Conservation (phyloP, 177 flowering plant species). For the Telopea speciosissima region DNA sequence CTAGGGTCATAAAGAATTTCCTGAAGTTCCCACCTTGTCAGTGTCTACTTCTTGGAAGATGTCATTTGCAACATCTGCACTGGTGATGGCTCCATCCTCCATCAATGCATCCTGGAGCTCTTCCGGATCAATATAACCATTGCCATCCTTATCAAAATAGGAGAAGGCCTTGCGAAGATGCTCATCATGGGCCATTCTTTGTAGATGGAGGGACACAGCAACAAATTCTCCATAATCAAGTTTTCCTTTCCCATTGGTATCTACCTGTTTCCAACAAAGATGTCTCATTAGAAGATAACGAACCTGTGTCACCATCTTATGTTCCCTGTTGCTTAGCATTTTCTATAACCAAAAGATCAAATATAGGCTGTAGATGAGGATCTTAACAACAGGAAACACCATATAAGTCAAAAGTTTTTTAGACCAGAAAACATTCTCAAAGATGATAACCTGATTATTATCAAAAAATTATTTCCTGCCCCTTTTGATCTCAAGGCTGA, state of each 20-base stretch:
- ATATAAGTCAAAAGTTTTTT: too few relatives aligned
- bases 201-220: slow-evolving; percentile 74
- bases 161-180: slow-evolving; percentile 87
- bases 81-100: slow-evolving; percentile 79
- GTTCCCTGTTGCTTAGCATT: neutral
- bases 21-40: slow-evolving; percentile 57
- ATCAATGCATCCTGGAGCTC: slow-evolving; percentile 73
- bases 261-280: slow-evolving; percentile 50
- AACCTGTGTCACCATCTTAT: neutral
- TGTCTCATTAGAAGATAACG: slow-evolving; percentile 6
- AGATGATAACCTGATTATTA: too few relatives aligned
- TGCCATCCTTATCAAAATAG: slow-evolving; percentile 77
- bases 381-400: neutral
- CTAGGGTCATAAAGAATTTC: neutral
- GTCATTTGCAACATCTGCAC: slow-evolving; percentile 68
- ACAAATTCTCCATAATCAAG: slow-evolving; percentile 87
- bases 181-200: slow-evolving; percentile 84
- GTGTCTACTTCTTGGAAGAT: slow-evolving; percentile 92
- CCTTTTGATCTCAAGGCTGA: too few relatives aligned
- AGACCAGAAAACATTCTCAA: too few relatives aligned
- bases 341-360: neutral
- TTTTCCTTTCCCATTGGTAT: slow-evolving; percentile 67
- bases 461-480: too few relatives aligned
- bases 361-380: neutral
- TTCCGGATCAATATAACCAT: slow-evolving; percentile 77